These are phyloP conservation scores for Penicillium palitans DNA, from an alignment of 2,329 filamentous ascomycete genomes.

Conservation along the genomic window DNA sequence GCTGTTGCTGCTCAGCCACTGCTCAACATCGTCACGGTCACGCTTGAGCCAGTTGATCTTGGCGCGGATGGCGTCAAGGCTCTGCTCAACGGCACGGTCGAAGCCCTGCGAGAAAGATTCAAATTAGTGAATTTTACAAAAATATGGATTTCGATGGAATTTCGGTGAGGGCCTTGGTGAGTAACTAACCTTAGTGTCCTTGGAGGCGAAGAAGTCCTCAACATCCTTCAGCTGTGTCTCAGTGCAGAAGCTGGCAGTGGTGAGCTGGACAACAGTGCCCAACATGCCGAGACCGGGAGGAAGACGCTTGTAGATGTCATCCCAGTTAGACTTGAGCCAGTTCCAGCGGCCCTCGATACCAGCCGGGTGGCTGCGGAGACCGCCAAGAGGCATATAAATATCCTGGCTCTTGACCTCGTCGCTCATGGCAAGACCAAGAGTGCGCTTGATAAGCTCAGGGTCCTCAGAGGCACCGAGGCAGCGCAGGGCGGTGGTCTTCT, in stretches of 20 bases:
- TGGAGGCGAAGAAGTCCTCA: conserved; percentile 75
- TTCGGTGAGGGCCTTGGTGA: background rate
- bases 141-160: background rate
- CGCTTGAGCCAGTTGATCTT: conserved; percentile 80
- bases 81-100: conserved; percentile 86
- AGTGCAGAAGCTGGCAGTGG: conserved; percentile 76
- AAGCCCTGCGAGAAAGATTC: conserved; percentile 56
- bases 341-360: conserved; percentile 78
- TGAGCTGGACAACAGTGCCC: conserved; percentile 78
- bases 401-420: conserved; percentile 91
- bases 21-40: conserved; percentile 73
- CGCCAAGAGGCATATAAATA: conserved; percentile 82
- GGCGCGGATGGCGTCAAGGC: conserved; percentile 76
- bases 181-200: conserved; percentile 68
- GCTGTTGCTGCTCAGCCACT: conserved; percentile 67
- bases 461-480: conserved; percentile 76
- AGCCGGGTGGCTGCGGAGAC: conserved; percentile 71
- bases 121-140: conserved; percentile 15
- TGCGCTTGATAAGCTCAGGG: conserved; percentile 77
- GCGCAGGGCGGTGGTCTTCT: conserved; percentile 88
- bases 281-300: conserved; percentile 87
- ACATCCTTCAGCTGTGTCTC: conserved; percentile 73
- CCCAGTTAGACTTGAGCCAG: conserved; percentile 89
- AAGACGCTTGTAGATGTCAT: conserved; percentile 74
- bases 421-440: conserved; percentile 71